Conservation (phyloP, 768 basidiomycete species). For the Boletellus ananas region DNA sequence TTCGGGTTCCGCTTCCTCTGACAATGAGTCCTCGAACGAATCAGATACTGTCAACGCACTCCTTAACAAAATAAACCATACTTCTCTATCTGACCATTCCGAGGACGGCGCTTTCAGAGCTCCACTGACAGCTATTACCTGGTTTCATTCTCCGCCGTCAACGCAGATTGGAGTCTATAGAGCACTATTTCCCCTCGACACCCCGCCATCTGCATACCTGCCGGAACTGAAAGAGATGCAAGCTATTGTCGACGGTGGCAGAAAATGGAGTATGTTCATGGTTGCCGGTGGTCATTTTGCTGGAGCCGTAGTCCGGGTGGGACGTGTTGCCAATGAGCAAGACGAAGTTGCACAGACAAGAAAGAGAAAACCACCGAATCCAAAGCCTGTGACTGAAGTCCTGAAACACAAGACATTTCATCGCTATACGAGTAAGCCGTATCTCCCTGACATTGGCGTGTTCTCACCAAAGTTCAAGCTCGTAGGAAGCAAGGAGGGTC, state of each 20-base stretch:
- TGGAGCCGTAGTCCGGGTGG: conserved; percentile 78
- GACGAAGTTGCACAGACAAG: conserved; percentile 35
- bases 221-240: conserved; percentile 67
- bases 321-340: conserved; percentile 46
- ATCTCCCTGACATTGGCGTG: background rate
- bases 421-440: conserved; percentile 87
- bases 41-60: conserved; percentile 67
- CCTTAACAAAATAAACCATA: conserved; percentile 54
- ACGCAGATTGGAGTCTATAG: conserved; percentile 91
- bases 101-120: conserved; percentile 34
- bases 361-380: conserved; percentile 57
- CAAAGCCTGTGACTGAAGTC: conserved; percentile 77
- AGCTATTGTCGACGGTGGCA: conserved; percentile 44
- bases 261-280: conserved; percentile 95
- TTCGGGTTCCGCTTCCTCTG: conserved; percentile 85
- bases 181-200: conserved; percentile 56
- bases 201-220: conserved; percentile 47
- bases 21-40: conserved; percentile 49
- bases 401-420: conserved; percentile 94
- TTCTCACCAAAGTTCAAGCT: conserved; percentile 47
- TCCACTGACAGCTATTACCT: conserved; percentile 69
- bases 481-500: conserved; percentile 97
- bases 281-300: conserved; percentile 98
- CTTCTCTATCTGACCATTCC: conserved; percentile 46
- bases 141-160: conserved; percentile 85